Conservation (phyloP, 2,329 filamentous ascomycete genomes). For the Ascochyta fabae region DNA sequence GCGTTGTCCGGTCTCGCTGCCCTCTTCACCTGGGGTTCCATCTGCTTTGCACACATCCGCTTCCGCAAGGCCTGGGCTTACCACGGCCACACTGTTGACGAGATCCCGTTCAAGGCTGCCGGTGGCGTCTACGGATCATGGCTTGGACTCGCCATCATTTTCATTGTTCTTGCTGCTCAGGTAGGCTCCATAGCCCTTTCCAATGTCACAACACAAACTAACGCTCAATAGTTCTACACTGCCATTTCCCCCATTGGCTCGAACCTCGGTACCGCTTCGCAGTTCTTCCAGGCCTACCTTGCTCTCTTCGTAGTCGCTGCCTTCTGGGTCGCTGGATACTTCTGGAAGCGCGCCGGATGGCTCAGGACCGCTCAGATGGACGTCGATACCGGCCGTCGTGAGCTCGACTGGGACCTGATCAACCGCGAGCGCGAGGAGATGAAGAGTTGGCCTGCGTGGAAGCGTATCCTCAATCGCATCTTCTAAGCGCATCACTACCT, state of each 20-base stretch:
- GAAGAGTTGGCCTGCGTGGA: constrained; percentile 61
- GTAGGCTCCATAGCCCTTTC: not conserved
- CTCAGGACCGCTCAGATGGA: constrained; percentile 67
- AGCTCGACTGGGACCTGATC: constrained; percentile 70
- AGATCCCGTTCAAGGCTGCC: constrained; percentile 53
- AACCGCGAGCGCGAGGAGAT: constrained; percentile 61
- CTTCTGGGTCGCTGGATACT: constrained; percentile 58
- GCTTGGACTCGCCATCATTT: constrained; percentile 49
- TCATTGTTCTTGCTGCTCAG: constrained; percentile 50
- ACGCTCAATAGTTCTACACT: constrained; percentile 48
- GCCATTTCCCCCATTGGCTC: constrained; percentile 41
- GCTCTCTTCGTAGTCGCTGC: constrained; percentile 54
- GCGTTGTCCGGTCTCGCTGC: constrained; percentile 75
- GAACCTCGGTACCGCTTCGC: constrained; percentile 43
- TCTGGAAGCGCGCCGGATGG: constrained; percentile 71
- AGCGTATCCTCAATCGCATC: constrained; percentile 31
- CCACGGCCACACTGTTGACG: constrained; percentile 51
- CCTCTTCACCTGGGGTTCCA: constrained; percentile 81
- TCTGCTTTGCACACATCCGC: constrained; percentile 89
- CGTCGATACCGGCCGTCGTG: constrained; percentile 68
- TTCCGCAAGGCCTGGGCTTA: constrained; percentile 68
- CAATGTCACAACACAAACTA: constrained; percentile 1
- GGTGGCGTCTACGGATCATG: constrained; percentile 52
- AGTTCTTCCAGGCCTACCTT: constrained; percentile 57
- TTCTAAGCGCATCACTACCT: constrained; percentile 28